Conservation (phyloP, 768 basidiomycete species). For the Tylopilus vinaceipallidus region DNA sequence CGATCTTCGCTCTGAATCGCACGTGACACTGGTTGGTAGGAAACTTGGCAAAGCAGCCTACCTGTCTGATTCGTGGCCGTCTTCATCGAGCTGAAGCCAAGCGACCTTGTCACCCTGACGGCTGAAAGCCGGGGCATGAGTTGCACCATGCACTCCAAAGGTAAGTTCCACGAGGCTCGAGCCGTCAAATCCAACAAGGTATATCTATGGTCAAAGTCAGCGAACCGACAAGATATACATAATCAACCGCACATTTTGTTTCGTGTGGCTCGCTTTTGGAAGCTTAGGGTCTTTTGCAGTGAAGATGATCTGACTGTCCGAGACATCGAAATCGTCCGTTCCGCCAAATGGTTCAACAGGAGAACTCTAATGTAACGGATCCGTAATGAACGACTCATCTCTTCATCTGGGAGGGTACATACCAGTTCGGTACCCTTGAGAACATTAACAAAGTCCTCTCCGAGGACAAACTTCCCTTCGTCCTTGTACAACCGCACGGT, state of each 20-base stretch:
- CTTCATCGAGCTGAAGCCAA: constrained; percentile 85
- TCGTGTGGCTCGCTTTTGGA: constrained; percentile 81
- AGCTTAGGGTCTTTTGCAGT: constrained; percentile 83
- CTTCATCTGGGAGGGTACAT: constrained; percentile 20
- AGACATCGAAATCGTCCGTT: constrained; percentile 77
- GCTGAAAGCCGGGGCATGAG: constrained; percentile 69
- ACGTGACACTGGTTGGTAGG: not conserved
- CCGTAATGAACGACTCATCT: not conserved
- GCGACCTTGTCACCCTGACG: constrained; percentile 67
- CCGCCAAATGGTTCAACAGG: constrained; percentile 91
- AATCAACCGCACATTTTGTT: constrained; percentile 65
- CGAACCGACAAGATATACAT: not conserved
- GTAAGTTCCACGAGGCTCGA: constrained; percentile 66
- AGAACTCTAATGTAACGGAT: constrained; percentile 41
- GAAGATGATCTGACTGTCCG: constrained; percentile 67
- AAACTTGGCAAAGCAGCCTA: constrained; percentile 19
- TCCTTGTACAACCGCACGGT: constrained; percentile 55
- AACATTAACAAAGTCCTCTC: constrained; percentile 52
- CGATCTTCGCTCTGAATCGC: constrained; percentile 60
- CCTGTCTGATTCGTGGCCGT: constrained; percentile 91
- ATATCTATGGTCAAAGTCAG: constrained; percentile 49
- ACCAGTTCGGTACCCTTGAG: constrained; percentile 72
- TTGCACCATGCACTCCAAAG: constrained; percentile 82
- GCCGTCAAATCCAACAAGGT: constrained; percentile 60
- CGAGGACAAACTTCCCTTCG: constrained; percentile 51